Evolutionary conservation across 192 early-diverging fungal species (phyloP), one percentile per base, ranked within the genome.

Genomic region (Coemansia aciculifera): DNA sequence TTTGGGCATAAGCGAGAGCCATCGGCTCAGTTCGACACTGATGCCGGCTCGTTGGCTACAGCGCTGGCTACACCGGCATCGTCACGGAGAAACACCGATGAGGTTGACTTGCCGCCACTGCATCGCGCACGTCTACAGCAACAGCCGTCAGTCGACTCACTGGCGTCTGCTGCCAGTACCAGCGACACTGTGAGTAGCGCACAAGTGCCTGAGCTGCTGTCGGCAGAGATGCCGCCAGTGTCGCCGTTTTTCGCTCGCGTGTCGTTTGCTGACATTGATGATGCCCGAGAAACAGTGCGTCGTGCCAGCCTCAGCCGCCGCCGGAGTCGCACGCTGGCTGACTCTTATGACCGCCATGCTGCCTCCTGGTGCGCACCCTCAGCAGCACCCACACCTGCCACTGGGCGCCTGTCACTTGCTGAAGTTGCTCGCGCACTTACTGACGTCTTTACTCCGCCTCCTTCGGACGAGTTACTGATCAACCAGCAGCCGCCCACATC

Each of bases 61-160:
- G 44, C 63, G 46, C 44, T 71, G 48, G 78, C 68, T 32, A 80
- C 78, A 4, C 78, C 78, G 27, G 73, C 73, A 17, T 44, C 69
- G 9, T 80, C 78, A 21, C 68, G 73, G n/a, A 48, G 78, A 15
- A 80, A 74, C 63, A 75, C 72, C 3, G 78, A 74, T 43, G 73
- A 72, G 66, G 68, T 73, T 32, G 29, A 63, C 12, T 60, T 68
- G 46, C 65, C 57, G 34, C 54, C 56, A 32, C 61, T 71, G 62
- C 52, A 64, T n/a, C 62, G 56, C 63, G 56, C 69, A 59, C 59
- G 63, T 27, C 57, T 71, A 46, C 72, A 62, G 27, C 63, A 43
- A 21, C 34, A 63, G 38, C 29, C 54, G 1, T 57, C 54, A 5
- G 29, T 32, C 4, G 54, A 57, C 15, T 57, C 54, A 15, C 31